These are phyloP conservation scores for Microbotryum intermedium DNA, from an alignment of 1,284 basidiomycete species.

Conservation along the genomic window DNA sequence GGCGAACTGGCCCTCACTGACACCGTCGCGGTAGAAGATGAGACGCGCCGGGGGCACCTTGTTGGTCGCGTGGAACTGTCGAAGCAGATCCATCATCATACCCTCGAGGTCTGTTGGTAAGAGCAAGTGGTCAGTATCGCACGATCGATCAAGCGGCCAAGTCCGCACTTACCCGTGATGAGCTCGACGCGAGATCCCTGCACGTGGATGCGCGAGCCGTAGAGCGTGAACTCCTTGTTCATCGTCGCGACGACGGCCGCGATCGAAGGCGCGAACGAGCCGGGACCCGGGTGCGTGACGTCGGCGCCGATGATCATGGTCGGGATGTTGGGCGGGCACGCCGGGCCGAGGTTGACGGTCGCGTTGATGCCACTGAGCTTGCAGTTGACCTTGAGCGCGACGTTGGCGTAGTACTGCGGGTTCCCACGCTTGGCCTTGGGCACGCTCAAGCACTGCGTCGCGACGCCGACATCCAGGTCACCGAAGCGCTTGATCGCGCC, in stretches of 20 bases:
- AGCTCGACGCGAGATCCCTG: conserved; percentile 54
- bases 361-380: conserved; percentile 72
- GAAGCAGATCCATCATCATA: conserved; percentile 62
- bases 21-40: conserved; percentile 37
- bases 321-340: no score
- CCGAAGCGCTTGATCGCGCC: conserved; percentile 9
- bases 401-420: conserved; percentile 51
- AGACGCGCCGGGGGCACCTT: conserved; percentile 53
- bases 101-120: conserved; percentile 45
- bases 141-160: neutral
- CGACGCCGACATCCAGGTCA: conserved; percentile 3
- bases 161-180: neutral
- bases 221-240: conserved; percentile 57
- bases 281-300: conserved; percentile 62
- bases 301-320: conserved; percentile 76
- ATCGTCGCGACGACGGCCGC: conserved; percentile 59
- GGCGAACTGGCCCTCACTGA: conserved; percentile 26
- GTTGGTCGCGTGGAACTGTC: conserved; percentile 48
- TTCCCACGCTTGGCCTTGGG: conserved; percentile 9
- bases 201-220: conserved; percentile 60
- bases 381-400: conserved; percentile 68
- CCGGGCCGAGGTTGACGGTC: neutral
- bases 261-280: conserved; percentile 60
- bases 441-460: conserved; percentile 7
- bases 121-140: neutral